Conservation (phyloP, 768 basidiomycete genomes). For the Paxillus rubicundulus region DNA sequence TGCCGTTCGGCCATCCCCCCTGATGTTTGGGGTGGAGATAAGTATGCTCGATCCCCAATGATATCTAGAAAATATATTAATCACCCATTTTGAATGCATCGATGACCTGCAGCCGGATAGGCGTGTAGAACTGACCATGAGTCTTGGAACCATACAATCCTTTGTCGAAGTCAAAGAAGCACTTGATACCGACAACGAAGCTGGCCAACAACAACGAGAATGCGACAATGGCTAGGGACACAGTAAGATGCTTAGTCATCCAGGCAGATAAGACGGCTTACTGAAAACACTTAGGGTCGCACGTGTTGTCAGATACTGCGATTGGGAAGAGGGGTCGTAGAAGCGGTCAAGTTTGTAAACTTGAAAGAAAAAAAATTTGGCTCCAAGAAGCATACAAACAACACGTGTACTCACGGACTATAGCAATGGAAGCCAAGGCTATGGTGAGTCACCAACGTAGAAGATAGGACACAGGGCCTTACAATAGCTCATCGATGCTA, state of each 20-base stretch:
- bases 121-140: slow-evolving; percentile 57
- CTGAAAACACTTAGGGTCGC: slow-evolving; percentile 81
- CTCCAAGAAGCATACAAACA: neutral
- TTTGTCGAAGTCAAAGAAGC: slow-evolving; percentile 79
- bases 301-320: slow-evolving; percentile 67
- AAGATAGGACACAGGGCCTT: slow-evolving; percentile 29
- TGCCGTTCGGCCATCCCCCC: slow-evolving; percentile 47
- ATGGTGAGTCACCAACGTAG: slow-evolving; percentile 2
- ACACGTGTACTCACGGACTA: slow-evolving; percentile 28
- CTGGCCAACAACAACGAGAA: slow-evolving; percentile 74
- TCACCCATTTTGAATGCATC: slow-evolving; percentile 34
- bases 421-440: slow-evolving; percentile 1
- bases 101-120: slow-evolving; percentile 26
- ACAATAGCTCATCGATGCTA: slow-evolving; percentile 78
- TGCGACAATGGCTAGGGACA: slow-evolving; percentile 60
- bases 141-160: slow-evolving; percentile 74
- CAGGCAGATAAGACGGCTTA: slow-evolving; percentile 34
- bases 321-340: slow-evolving; percentile 57
- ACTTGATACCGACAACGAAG: slow-evolving; percentile 73
- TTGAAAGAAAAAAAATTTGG: slow-evolving; percentile 24
- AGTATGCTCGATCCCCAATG: slow-evolving; percentile 44
- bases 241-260: neutral
- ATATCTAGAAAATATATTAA: slow-evolving; percentile 44
- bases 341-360: slow-evolving; percentile 87
- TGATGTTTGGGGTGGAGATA: slow-evolving; percentile 37